These are phyloP conservation scores for Herpetomonas samuelpessoai DNA, from an alignment of 208 protist species.

Conservation along the genomic window DNA sequence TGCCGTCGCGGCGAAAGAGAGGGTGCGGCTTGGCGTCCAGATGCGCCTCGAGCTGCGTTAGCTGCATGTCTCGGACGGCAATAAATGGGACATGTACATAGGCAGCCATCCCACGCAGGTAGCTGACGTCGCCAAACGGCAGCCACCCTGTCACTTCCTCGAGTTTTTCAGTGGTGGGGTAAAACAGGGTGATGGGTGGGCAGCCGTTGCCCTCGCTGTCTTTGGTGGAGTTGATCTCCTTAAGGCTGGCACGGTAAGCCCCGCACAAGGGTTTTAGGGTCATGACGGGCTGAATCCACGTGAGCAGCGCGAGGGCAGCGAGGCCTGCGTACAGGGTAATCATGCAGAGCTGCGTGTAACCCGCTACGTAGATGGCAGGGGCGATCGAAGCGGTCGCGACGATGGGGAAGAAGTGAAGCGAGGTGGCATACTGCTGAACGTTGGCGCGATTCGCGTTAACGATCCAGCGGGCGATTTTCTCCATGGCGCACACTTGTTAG, in stretches of 20 bases:
- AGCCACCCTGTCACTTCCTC: slow-evolving; percentile 31
- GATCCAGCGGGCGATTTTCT: neutral
- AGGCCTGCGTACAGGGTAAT: neutral
- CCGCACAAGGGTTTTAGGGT: slow-evolving; percentile 33
- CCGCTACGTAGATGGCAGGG: neutral
- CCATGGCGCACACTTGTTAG: too few relatives aligned
- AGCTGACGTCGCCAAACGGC: slow-evolving; percentile 57
- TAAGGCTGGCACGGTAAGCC: slow-evolving; percentile 38
- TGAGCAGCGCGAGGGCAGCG: neutral
- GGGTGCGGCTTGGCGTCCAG: slow-evolving; percentile 21
- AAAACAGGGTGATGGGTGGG: slow-evolving; percentile 67
- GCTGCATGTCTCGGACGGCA: slow-evolving; percentile 42
- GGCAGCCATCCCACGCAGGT: slow-evolving; percentile 47
- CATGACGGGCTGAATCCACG: neutral
- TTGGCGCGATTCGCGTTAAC: neutral
- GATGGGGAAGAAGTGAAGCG: slow-evolving; percentile 12
- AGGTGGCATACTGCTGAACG: neutral
- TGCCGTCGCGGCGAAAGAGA: slow-evolving; percentile 29
- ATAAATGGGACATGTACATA: slow-evolving; percentile 52
- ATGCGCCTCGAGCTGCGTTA: slow-evolving; percentile 25
- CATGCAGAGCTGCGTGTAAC: neutral
- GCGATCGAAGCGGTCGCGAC: neutral
- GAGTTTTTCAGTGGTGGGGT: slow-evolving; percentile 38
- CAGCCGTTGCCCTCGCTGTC: slow-evolving; percentile 12
- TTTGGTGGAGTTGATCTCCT: slow-evolving; percentile 24